Base-by-base conservation (phyloP, 1,284 basidiomycete genomes). In the Takashimella koratensis region DNA sequence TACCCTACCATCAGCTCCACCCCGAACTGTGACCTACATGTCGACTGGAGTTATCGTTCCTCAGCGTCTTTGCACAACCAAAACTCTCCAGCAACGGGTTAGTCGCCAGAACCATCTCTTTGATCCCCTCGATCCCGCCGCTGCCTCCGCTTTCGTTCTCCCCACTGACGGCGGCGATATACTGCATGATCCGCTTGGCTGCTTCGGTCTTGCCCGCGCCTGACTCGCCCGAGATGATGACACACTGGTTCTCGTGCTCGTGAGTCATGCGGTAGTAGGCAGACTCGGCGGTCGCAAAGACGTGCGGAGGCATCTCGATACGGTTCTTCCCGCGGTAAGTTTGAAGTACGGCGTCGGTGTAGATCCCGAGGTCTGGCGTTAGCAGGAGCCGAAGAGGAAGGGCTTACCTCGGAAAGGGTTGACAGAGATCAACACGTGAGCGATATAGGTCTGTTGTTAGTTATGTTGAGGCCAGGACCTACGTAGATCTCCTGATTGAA, bases 51-150 rank as follows among this genome's bases (percentile, higher is more conserved):
- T 99, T 99, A 78, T 99, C 97, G 75, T 99, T 99, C 53, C 96
- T 84, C 58, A 99, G 81, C 16, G 96, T 99, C 80, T 98, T 99
- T 23, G 96, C 96, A 77, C 96, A 98, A 22, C 96, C 96, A 64
- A 99, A 99, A 77, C 90, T 95, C 77, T 99, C 96, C 59, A 99
- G 80, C 41, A 99, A 77, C 21, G 96, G 96, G 74, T 99, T 98
- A 16, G 96, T 99, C 8, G 96, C 96, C 42, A 99, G 80, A n/a
- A 98, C 96, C 96, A 99, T 99, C 71, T 98, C 94, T 80, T 98
- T 98, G 76, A 98, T 94, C 73, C 93, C 87, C 72, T 95, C 90
- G 60, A 98, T 98, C 2, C 74, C 71, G 11, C 68, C 67, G 13
- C 65, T 71, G 5, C 59, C 62, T 63, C 85, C 86, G 66, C 82